Evolutionary conservation across 257 asterid species (phyloP).

Genomic region (Solanum dulcamara): DNA sequence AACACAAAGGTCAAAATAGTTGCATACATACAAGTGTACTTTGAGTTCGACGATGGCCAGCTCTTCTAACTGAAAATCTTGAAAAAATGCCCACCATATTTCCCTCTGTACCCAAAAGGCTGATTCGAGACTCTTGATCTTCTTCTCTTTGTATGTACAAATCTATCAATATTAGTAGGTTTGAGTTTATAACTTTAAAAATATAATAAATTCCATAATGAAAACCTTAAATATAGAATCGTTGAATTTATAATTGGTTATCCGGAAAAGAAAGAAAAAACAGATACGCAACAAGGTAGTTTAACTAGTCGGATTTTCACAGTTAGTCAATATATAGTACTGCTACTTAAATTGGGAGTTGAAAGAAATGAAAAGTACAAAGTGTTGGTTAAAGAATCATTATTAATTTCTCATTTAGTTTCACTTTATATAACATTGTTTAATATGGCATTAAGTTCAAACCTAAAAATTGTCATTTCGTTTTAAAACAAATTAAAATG

Average conservation of each 20-base stretch:
- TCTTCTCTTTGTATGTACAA: not conserved
- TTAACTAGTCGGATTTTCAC: constrained; percentile 1
- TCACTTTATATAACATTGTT: not conserved
- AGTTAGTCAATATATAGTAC: not conserved
- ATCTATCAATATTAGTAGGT: not conserved
- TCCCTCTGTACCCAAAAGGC: not conserved
- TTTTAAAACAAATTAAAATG: not conserved
- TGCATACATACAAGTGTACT: constrained; percentile 26
- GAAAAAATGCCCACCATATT: constrained; percentile 79
- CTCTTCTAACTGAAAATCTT: constrained; percentile 45
- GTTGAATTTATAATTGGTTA: too few species aligned
- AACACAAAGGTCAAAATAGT: not conserved
- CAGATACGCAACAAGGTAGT: not conserved
- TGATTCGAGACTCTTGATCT: not conserved
- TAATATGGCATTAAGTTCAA: not conserved
- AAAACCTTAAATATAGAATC: too few species aligned
- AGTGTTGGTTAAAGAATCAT: not conserved
- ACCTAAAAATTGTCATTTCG: not conserved
- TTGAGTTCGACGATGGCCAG: constrained; percentile 66
- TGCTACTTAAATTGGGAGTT: not conserved
- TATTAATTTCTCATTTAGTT: not conserved
- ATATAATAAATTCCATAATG: too few species aligned
- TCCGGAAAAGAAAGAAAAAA: not conserved
- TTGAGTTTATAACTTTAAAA: too few species aligned
- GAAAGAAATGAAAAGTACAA: not conserved